phyloP scores from a whole-genome alignment of 2,329 filamentous ascomycete species.

The Colletotrichum tanaceti region DNA sequence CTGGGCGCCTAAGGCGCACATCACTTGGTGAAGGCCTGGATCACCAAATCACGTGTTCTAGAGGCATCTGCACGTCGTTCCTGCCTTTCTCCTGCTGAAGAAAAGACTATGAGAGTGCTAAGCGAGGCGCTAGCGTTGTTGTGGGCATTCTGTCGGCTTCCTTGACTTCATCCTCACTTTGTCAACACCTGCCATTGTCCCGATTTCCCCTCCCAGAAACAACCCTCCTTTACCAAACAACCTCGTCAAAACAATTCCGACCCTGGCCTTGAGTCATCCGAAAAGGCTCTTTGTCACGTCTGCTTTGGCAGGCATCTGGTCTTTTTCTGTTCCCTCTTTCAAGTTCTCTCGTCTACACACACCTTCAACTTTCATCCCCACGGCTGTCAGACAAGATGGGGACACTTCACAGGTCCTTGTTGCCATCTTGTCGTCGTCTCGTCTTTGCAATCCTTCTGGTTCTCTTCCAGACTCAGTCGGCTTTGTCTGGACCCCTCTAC shows the following conservation, averaged over 20 bases:
- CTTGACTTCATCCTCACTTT: background rate
- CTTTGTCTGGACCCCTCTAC: constrained; percentile 18
- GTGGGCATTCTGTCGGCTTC: background rate
- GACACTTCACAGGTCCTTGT: background rate
- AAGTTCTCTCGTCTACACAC: background rate
- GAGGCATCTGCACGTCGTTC: background rate
- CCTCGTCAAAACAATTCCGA: constrained; percentile 4
- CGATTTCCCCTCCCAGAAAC: background rate
- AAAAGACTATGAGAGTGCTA: background rate
- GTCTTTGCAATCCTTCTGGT: constrained; percentile 1
- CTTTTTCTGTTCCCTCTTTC: background rate
- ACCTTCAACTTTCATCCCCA: background rate
- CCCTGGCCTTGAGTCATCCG: background rate
- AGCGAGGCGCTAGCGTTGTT: constrained; percentile 7
- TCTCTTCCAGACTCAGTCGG: background rate
- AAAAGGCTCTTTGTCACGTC: background rate
- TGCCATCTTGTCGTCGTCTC: background rate
- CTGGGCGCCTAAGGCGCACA: constrained; percentile 26
- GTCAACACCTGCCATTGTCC: background rate
- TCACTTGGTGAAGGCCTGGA: constrained; percentile 8
- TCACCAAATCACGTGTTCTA: constrained; percentile 30
- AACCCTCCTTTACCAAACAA: background rate
- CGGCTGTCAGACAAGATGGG: constrained; percentile 15
- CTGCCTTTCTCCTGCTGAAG: background rate
- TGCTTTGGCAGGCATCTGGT: background rate